Evolutionary conservation across 768 basidiomycete species (phyloP), one percentile per base, ranked within the genome.

Genomic region (Artomyces pyxidatus): DNA sequence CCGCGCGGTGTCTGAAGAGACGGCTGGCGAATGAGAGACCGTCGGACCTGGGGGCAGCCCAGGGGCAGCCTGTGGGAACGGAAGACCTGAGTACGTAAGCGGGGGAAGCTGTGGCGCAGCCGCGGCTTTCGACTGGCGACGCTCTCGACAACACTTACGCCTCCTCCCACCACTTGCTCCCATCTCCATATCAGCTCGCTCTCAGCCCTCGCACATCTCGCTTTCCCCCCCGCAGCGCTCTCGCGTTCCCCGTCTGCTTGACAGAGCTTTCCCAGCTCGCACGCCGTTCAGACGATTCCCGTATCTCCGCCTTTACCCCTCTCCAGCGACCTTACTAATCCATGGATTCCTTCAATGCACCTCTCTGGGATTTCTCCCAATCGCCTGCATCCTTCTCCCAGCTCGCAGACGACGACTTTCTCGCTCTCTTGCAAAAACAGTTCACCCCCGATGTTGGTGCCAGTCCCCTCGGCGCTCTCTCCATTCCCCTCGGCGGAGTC

Each of bases 391-490:
- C 75, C 28, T 78, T 85, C 68, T 72, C 83, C 6, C 78, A 81
- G 38, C 65, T 88, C 37, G 73, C 80, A 10, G 85, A 88, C 60
- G 81, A 81, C 59, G 85, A 88, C 66, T 85, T 90, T 53, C 76
- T 89, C 38, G 77, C 82, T 10, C 72, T 88, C 44, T 73, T 90
- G 2, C 81, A 83, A 60, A 88, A 87, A 58, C 87, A 88, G 65
- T 88, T 85, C 59, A 71, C 77, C 28, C 56, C 65, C 19, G 58
- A 65, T 43, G 43, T 61, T 16, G 51, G 52, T 35, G 28, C 53
- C 23, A 48, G 51, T 35, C 45, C 53, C 42, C 37, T 54, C 42
- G 57, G 53, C 12, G 25, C 65, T 0, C 58, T 56, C 48, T 39
- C 56, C 50, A 62, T 61, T 54, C 61, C 68, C 39, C 66, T 61